Conservation (phyloP, 352 stramenopile genomes). For the Globisporangium middletonii region DNA sequence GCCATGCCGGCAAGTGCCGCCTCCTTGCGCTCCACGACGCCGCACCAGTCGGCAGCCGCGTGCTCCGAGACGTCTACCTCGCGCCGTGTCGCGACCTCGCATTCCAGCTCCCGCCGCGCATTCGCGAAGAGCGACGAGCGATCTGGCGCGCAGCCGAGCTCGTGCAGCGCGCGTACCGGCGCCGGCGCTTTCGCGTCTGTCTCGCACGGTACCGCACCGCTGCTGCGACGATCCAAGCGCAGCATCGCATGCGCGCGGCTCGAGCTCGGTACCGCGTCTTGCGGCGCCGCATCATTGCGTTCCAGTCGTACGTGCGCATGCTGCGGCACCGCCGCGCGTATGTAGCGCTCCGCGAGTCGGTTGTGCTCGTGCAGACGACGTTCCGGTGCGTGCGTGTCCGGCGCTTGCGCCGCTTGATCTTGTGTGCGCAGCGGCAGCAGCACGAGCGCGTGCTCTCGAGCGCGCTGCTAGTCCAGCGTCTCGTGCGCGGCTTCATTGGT, state of each 20-base stretch:
- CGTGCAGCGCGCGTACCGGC: constrained; percentile 52
- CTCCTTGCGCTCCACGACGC: constrained; percentile 41
- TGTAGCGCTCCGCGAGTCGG: constrained; percentile 31
- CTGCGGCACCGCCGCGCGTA: constrained; percentile 36
- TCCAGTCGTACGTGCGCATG: constrained; percentile 57
- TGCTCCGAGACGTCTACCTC: constrained; percentile 57
- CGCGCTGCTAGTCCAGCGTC: constrained; percentile 40
- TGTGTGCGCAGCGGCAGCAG: constrained; percentile 43
- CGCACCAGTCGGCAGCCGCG: constrained; percentile 30
- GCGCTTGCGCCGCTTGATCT: constrained; percentile 47
- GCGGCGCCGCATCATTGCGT: constrained; percentile 34
- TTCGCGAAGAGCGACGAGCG: constrained; percentile 49
- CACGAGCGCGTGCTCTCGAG: constrained; percentile 37
- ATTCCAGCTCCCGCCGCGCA: constrained; percentile 39
- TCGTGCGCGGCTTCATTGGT: constrained; percentile 52
- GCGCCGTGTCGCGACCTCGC: constrained; percentile 25
- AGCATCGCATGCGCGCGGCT: constrained; percentile 44
- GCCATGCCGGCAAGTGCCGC: constrained; percentile 25
- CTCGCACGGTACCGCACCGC: constrained; percentile 47
- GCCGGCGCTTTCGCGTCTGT: constrained; percentile 44
- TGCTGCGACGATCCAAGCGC: constrained; percentile 52
- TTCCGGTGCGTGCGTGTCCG: constrained; percentile 44
- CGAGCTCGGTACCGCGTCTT: constrained; percentile 21
- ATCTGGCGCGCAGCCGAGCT: constrained; percentile 50
- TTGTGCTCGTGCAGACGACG: constrained; percentile 48